phyloP scores from a whole-genome alignment of 2,329 filamentous ascomycete genomes.

The Alternaria burnsii region DNA sequence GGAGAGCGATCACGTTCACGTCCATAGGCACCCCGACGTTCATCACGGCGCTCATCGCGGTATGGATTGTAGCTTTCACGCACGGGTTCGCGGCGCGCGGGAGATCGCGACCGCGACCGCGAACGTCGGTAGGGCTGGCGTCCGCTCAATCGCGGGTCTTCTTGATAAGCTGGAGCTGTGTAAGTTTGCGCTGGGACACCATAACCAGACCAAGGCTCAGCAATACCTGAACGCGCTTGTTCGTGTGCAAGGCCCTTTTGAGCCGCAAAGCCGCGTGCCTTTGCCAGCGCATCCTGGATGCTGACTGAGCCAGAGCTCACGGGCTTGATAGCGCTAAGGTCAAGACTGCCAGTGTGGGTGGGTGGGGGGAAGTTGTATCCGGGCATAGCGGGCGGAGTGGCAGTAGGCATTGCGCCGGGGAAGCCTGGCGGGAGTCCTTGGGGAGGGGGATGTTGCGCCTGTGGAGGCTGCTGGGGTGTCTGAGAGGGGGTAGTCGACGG shows the following conservation, averaged over 20 bases:
- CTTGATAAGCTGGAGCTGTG: constrained; percentile 49
- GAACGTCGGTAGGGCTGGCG: constrained; percentile 69
- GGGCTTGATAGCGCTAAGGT: constrained; percentile 81
- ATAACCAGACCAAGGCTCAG: constrained; percentile 55
- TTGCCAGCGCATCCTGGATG: constrained; percentile 83
- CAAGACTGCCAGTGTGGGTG: constrained; percentile 76
- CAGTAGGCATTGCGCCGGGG: constrained; percentile 52
- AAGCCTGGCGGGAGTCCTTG: constrained; percentile 56
- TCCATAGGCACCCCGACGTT: constrained; percentile 66
- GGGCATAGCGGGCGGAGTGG: constrained; percentile 53
- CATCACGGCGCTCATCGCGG: constrained; percentile 81
- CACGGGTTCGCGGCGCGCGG: constrained; percentile 71
- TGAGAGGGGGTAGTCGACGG: constrained; percentile 59
- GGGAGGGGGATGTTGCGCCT: constrained; percentile 54
- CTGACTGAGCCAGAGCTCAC: constrained; percentile 82
- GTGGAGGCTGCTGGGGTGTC: constrained; percentile 52
- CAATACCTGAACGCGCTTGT: constrained; percentile 53
- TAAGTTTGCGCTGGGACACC: constrained; percentile 42
- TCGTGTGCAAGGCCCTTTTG: constrained; percentile 74
- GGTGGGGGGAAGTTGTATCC: constrained; percentile 70
- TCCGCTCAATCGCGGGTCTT: constrained; percentile 60
- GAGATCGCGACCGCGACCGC: constrained; percentile 70
- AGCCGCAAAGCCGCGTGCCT: constrained; percentile 81
- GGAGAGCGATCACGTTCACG: constrained; percentile 78
- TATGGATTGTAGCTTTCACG: constrained; percentile 83